Evolutionary conservation across 2,329 filamentous ascomycete genomes (phyloP), one percentile per base, ranked within the genome.

Genomic region (Microsporum ferrugineum): DNA sequence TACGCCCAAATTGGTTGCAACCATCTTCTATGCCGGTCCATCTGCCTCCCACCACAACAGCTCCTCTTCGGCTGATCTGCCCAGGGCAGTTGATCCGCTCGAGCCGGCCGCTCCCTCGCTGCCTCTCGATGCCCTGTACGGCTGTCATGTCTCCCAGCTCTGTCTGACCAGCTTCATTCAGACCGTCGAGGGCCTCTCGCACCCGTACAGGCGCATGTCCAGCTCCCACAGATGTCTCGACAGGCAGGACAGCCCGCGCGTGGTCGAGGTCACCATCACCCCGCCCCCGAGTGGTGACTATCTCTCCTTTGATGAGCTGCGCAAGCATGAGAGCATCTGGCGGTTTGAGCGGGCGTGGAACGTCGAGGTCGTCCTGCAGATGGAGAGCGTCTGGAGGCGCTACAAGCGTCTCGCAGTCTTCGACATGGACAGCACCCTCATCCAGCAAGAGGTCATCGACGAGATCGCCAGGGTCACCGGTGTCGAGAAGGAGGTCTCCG

Each of bases 371-470:
- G 83, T 88, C 23, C 79, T 95, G 64, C 89, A 95, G 73, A 75
- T 75, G 45, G 88, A 92, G 70, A 82, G 79, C 34, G 79, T 92
- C 36, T 90, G 87, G 79, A 81, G 90, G 62, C 82, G 87, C 33
- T 84, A 95, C 74, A 91, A 91, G 66, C 84, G 92, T 6, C 80
- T 97, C 8, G 91, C 92, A 2, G 89, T 96, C 36, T 99, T 99
- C 70, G 94, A 99, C 74, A 99, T 99, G 94, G 94, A 99, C 77
- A 94, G 88, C 73, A 99, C 94, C 0, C 82, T 99, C 63, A 97
- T 99, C 72, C 88, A 92, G 60, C 91, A 99, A 73, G 94, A 99
- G 77, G 91, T 96, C 63, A 97, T 99, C 71, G 94, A 99, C 73
- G 86, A 97, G 69, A 86, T 99, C 61, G 94, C 94, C 2, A 85